Base-by-base conservation (phyloP, 768 basidiomycete species). In the Boletus rubroflammeus region DNA sequence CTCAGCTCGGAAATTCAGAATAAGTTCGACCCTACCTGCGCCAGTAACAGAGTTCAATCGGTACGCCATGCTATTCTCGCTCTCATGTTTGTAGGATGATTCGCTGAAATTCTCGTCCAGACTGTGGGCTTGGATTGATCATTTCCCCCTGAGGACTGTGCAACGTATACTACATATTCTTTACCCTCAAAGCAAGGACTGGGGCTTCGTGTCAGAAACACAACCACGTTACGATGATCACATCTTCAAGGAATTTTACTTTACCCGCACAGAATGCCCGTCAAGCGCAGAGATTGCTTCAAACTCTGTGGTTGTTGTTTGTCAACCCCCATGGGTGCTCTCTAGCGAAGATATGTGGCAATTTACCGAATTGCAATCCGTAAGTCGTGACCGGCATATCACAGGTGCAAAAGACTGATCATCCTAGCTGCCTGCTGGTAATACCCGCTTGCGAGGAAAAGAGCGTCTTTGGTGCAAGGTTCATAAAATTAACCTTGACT, bases 401-500 rank as follows among this genome's bases (percentile, higher is more conserved):
- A 10, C 25, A 14, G 8, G 5, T 21, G 4, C 25, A n/a, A 51
- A 13, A 43, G 21, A 46, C 35, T 53, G 34, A 62, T 26, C 26
- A 25, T 58, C 26, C 28, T 35, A 70, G 69, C 56, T 70, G 25
- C 69, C 69, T 29, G 58, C 58, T 31, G 61, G 63, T 31, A 67
- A 54, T 23, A 53, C 78, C 74, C 78, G 80, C 53, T 77, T 73
- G 21, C 66, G 71, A 41, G 79, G 77, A 50, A 78, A 78, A 52
- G 74, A 83, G 52, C 76, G 81, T 44, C 62, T 84, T 45, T 85
- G 84, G 84, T 82, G 76, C 29, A 85, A 83, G 76, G 84, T 84
- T 54, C 28, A 31, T 54, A 38, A 38, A 42, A 31, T 21, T 23
- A 9, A 13, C 19, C 14, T 38, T 50, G 26, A 29, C 15, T 23